Percentiles rank a stretch among this genome's conserved stretches.
These are phyloP conservation scores for Alternaria ventricosa DNA, from an alignment of 2,329 filamentous ascomycete species.

Conservation along the genomic window DNA sequence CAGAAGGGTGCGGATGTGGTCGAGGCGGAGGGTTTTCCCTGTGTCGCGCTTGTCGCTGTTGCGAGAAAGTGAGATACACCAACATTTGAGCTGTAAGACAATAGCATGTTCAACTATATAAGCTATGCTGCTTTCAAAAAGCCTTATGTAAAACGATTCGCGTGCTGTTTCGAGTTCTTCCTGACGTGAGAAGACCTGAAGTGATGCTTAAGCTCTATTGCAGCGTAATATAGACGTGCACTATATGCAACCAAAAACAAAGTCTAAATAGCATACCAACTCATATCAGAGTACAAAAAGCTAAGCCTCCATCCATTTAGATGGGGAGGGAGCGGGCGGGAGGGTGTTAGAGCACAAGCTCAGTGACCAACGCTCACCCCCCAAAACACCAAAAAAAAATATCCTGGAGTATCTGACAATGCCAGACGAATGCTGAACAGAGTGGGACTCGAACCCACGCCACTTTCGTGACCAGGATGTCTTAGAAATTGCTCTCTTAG, in stretches of 20 bases:
- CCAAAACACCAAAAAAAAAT: constrained; percentile 22
- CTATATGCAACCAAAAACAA: neutral
- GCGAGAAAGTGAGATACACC: constrained; percentile 4
- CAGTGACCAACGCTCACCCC: neutral
- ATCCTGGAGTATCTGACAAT: constrained; percentile 26
- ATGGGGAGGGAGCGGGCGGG: neutral
- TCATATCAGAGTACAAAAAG: neutral
- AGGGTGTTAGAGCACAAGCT: neutral
- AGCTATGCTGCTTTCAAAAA: neutral
- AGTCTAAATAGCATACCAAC: no score
- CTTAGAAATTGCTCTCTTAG: neutral
- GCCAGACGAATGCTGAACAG: constrained; percentile 46
- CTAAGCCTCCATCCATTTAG: neutral
- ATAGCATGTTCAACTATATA: neutral
- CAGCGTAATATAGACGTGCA: neutral
- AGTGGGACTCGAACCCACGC: constrained; percentile 52
- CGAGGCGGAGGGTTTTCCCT: constrained; percentile 10
- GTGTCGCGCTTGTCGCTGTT: constrained; percentile 14
- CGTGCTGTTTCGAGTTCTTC: neutral
- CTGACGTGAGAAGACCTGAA: neutral
- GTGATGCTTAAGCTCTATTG: neutral
- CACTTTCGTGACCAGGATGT: constrained; percentile 49
- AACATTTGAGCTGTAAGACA: neutral
- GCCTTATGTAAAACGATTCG: neutral
- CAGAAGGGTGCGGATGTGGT: constrained; percentile 2